These are phyloP conservation scores for Stereum hirsutum DNA, from an alignment of 1,284 basidiomycete species.

Conservation along the genomic window DNA sequence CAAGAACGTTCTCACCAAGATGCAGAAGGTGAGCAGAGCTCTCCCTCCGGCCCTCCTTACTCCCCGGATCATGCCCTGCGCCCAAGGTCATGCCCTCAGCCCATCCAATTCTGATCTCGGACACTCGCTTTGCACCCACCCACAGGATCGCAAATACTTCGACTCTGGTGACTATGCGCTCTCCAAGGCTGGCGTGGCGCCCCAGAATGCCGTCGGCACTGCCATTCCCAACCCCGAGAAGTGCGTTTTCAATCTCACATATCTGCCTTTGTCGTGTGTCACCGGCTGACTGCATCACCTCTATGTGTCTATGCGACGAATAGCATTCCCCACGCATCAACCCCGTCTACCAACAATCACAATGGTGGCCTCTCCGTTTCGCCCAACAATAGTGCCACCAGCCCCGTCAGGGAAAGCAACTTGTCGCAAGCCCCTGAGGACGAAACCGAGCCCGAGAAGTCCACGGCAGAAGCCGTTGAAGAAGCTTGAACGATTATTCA, in stretches of 20 bases:
- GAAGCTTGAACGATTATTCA: too few relatives aligned
- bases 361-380: constrained; percentile 57
- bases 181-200: constrained; percentile 87
- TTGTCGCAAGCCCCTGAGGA: constrained; percentile 23
- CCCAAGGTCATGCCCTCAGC: too few relatives aligned
- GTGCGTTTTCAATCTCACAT: too few relatives aligned
- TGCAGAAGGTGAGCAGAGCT: constrained; percentile 73
- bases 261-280: too few relatives aligned
- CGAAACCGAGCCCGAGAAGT: not conserved
- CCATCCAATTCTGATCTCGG: not conserved
- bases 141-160: constrained; percentile 93
- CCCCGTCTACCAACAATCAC: constrained; percentile 42
- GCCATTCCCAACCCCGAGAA: constrained; percentile 94
- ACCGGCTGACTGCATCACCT: too few relatives aligned
- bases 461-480: too few relatives aligned
- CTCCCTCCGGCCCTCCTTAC: not conserved
- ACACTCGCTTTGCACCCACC: constrained; percentile 8
- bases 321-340: constrained; percentile 74
- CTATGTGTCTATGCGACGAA: too few relatives aligned
- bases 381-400: constrained; percentile 51
- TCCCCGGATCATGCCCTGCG: too few relatives aligned
- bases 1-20: constrained; percentile 89
- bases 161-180: constrained; percentile 97
- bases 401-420: constrained; percentile 57
- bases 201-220: constrained; percentile 84